A percentile compares a stretch with the other conserved stretches of the same genome.
These are phyloP conservation scores for Parachaetomium inaequale DNA, from an alignment of 495 filamentous ascomycete genomes.

Conservation along the genomic window DNA sequence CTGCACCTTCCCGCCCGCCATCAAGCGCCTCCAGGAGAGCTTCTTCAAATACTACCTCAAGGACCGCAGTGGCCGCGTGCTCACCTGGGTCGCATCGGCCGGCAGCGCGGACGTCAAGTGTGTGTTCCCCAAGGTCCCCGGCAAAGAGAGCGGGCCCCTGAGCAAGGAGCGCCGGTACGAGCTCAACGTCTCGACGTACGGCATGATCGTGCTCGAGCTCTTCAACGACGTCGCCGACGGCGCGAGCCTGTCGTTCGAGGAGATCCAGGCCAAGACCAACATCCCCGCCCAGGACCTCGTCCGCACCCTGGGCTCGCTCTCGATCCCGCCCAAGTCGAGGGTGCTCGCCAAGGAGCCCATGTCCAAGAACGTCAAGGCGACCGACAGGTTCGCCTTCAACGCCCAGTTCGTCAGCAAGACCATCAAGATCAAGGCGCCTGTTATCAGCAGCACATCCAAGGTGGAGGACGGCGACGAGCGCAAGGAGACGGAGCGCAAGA, in stretches of 20 bases:
- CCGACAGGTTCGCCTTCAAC: slow-evolving; percentile 84
- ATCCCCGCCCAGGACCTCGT: slow-evolving; percentile 77
- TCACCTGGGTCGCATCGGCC: slow-evolving; percentile 69
- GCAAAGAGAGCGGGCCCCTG: slow-evolving; percentile 59
- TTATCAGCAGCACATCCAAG: slow-evolving; percentile 72
- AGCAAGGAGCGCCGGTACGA: slow-evolving; percentile 76
- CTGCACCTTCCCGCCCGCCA: slow-evolving; percentile 68
- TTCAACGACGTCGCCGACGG: slow-evolving; percentile 76
- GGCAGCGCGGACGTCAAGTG: slow-evolving; percentile 85
- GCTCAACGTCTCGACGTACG: slow-evolving; percentile 87
- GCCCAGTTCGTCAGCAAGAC: slow-evolving; percentile 75
- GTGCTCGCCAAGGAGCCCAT: slow-evolving; percentile 80
- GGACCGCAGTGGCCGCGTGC: slow-evolving; percentile 77
- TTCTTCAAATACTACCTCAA: slow-evolving; percentile 88
- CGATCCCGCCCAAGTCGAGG: slow-evolving; percentile 78
- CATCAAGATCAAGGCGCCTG: slow-evolving; percentile 71
- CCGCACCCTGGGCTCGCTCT: slow-evolving; percentile 78
- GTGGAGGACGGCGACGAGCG: slow-evolving; percentile 83
- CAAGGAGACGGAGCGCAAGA: slow-evolving; percentile 82
- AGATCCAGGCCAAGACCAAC: slow-evolving; percentile 76
- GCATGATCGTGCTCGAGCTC: slow-evolving; percentile 81
- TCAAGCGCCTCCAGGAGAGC: slow-evolving; percentile 74
- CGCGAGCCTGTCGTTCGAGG: slow-evolving; percentile 70
- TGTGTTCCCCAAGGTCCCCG: slow-evolving; percentile 63
- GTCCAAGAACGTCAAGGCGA: slow-evolving; percentile 73